These are phyloP conservation scores for Rutstroemia sp. DNA, from an alignment of 2,329 filamentous ascomycete species.

Conservation along the genomic window DNA sequence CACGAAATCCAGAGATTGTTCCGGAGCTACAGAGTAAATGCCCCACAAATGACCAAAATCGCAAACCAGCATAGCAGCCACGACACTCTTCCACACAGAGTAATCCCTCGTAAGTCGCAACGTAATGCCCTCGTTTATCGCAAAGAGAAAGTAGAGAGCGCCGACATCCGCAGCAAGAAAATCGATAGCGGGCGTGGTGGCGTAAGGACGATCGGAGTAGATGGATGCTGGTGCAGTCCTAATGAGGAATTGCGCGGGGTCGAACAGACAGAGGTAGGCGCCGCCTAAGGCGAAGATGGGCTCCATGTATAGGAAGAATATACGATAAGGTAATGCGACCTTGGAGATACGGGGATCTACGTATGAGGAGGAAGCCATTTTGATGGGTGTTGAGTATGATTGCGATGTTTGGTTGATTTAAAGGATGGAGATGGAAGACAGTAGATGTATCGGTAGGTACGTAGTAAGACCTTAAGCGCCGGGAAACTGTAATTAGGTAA, in stretches of 20 bases:
- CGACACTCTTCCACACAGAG: constrained; percentile 24
- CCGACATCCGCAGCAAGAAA: constrained; percentile 27
- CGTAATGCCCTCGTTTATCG: constrained; percentile 27
- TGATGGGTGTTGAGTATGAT: neutral
- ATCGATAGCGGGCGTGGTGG: constrained; percentile 19
- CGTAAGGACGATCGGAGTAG: constrained; percentile 7
- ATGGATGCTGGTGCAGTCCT: constrained; percentile 12
- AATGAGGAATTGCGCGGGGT: neutral
- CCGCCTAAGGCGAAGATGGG: constrained; percentile 20
- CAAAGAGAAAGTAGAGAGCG: constrained; percentile 27
- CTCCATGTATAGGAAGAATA: constrained; percentile 25
- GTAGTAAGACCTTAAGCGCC: too few species aligned
- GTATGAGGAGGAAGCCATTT: neutral
- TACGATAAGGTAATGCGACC: constrained; percentile 15
- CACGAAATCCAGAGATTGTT: constrained; percentile 20
- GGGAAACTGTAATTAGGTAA: too few species aligned
- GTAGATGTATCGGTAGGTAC: too few species aligned
- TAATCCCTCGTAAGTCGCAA: constrained; percentile 26
- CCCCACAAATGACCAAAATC: constrained; percentile 31
- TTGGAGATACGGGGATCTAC: neutral
- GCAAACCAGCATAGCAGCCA: constrained; percentile 21
- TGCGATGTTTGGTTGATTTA: too few species aligned
- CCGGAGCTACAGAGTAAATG: constrained; percentile 28
- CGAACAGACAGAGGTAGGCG: constrained; percentile 19
- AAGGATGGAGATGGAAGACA: too few species aligned